Evolutionary conservation across 2,329 filamentous ascomycete species (phyloP).

Genomic region (Verticillium isaacii): DNA sequence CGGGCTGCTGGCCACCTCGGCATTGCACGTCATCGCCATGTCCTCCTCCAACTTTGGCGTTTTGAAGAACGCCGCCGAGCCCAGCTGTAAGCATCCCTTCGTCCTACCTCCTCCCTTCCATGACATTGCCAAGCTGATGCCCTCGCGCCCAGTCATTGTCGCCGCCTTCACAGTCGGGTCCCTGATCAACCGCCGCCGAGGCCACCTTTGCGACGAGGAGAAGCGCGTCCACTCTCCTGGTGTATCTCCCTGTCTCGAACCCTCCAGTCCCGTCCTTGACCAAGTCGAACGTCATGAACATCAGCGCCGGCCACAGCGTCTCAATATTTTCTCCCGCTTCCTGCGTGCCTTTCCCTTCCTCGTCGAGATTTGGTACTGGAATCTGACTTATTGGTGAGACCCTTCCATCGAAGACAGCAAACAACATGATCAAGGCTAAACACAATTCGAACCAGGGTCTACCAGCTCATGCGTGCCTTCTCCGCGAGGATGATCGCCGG

Average conservation of each 20-base stretch:
- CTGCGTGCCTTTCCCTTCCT: conserved; percentile 25
- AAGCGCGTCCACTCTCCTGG: not conserved
- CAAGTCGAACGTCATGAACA: not conserved
- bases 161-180: conserved; percentile 9
- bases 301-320: not conserved
- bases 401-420: not conserved
- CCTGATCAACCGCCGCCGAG: conserved; percentile 12
- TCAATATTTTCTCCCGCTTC: conserved; percentile 21
- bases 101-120: not conserved
- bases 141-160: conserved; percentile 6
- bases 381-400: conserved; percentile 27
- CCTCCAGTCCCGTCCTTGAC: not conserved
- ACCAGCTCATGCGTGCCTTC: conserved; percentile 37
- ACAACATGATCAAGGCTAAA: not conserved
- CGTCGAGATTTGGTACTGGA: conserved; percentile 31
- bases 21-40: not conserved
- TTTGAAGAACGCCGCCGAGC: conserved; percentile 10
- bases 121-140: not conserved
- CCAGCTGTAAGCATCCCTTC: conserved; percentile 6
- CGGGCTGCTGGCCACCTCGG: not conserved
- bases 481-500: conserved; percentile 34
- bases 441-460: conserved; percentile 22
- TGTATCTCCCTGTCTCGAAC: conserved; percentile 8
- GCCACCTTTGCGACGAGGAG: conserved; percentile 9
- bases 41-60: conserved; percentile 4